Evolutionary conservation across 2,329 filamentous ascomycete species (phyloP).

Genomic region (Pseudogymnoascus destructans): DNA sequence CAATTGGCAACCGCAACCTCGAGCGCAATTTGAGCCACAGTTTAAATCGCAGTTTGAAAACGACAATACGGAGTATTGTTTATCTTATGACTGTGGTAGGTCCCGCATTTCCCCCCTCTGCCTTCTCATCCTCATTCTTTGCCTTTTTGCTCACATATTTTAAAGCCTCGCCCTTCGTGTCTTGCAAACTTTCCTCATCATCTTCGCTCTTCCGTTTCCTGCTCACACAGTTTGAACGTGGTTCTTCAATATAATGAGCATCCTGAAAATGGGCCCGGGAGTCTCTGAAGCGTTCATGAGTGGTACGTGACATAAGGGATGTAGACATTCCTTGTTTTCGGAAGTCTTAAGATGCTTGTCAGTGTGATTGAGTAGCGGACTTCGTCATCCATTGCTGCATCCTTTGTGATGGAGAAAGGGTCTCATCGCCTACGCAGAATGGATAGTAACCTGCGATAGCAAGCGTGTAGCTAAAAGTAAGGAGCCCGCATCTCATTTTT

Average conservation of each 20-base stretch:
- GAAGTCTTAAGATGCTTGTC: not conserved
- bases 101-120: not conserved
- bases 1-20: not conserved
- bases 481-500: conserved; percentile 5
- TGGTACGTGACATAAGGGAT: too few species aligned
- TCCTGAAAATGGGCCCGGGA: not conserved
- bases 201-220: not conserved
- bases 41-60: not conserved
- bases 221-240: not conserved
- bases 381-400: conserved; percentile 1
- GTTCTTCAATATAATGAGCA: not conserved
- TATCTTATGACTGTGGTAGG: not conserved
- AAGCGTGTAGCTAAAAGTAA: conserved; percentile 10
- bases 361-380: not conserved
- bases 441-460: conserved; percentile 12
- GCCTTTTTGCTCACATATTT: not conserved
- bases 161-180: not conserved
- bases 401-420: not conserved
- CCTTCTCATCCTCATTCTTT: not conserved
- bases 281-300: too few species aligned
- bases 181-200: not conserved
- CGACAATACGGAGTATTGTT: not conserved
- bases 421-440: not conserved
- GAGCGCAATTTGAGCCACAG: not conserved
- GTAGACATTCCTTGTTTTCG: too few species aligned